Conservation (phyloP, 352 stramenopile species). For the Pythium rhizo-oryzae region DNA sequence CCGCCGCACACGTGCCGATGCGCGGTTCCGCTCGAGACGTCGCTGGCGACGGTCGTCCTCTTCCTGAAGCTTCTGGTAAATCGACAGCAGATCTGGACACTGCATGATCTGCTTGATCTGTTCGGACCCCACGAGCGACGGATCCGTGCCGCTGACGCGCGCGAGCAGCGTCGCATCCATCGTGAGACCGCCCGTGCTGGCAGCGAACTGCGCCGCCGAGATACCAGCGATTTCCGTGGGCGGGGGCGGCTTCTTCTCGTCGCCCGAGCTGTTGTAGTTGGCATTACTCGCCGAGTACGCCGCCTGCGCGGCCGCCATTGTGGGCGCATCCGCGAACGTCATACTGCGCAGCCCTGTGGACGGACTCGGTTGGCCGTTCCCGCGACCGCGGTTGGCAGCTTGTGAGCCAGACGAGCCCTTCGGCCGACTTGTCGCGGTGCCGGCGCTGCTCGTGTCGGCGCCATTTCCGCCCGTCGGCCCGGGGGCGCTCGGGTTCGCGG, state of each 20-base stretch:
- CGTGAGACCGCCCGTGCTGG: conserved; percentile 70
- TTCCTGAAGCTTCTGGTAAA: conserved; percentile 89
- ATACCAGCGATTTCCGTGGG: conserved; percentile 54
- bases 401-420: background rate
- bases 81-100: conserved; percentile 77
- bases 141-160: conserved; percentile 79
- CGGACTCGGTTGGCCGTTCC: conserved; percentile 38
- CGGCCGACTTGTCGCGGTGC: background rate
- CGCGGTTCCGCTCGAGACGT: conserved; percentile 78
- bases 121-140: conserved; percentile 75
- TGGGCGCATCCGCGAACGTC: conserved; percentile 54
- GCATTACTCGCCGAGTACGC: conserved; percentile 22
- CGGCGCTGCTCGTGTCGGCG: background rate
- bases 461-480: conserved; percentile 1
- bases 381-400: conserved; percentile 7
- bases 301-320: conserved; percentile 17
- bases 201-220: conserved; percentile 81
- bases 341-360: conserved; percentile 66
- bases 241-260: conserved; percentile 45
- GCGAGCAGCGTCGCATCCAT: conserved; percentile 82
- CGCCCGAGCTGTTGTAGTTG: conserved; percentile 29
- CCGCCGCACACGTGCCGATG: conserved; percentile 76
- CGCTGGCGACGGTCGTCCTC: conserved; percentile 81
- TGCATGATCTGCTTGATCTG: conserved; percentile 91
- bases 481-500: conserved; percentile 28